Percentiles rank a stretch among this genome's conserved stretches.
phyloP scores from a whole-genome alignment of 345 rosid genomes.

The Citrus sinensis region DNA sequence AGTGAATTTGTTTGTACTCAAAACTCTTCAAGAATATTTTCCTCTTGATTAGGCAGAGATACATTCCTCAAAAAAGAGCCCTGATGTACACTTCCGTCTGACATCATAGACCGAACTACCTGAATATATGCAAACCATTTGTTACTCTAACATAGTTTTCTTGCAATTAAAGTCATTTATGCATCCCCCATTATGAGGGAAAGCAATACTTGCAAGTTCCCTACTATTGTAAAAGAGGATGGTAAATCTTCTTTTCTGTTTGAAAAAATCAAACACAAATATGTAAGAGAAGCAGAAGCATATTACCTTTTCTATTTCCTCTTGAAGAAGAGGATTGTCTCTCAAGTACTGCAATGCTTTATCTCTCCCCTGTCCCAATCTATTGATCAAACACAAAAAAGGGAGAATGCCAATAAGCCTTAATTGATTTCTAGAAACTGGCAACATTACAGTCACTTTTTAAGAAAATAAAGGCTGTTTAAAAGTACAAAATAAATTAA shows the following conservation, averaged over 20 bases:
- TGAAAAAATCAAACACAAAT: not conserved
- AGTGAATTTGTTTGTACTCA: conserved; percentile 9
- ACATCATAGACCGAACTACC: conserved; percentile 58
- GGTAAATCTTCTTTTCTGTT: not conserved
- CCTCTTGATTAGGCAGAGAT: conserved; percentile 35
- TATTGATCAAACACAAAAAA: conserved; percentile 19
- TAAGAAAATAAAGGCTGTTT: not conserved
- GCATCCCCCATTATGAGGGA: not conserved
- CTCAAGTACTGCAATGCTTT: conserved; percentile 78
- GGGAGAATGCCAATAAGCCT: not conserved
- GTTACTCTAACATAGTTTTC: not conserved
- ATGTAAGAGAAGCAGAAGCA: not conserved
- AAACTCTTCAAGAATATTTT: conserved; percentile 40
- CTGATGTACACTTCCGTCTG: conserved; percentile 47
- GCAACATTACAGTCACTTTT: not conserved
- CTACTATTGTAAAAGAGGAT: too few species aligned
- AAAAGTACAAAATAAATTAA: not conserved
- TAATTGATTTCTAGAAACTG: not conserved
- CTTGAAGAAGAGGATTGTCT: conserved; percentile 60
- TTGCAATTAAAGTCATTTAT: not conserved
- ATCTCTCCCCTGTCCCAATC: conserved; percentile 97
- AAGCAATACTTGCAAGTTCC: not conserved
- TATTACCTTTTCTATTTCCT: conserved; percentile 79
- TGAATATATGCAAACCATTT: conserved; percentile 24
- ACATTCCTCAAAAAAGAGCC: conserved; percentile 34